Conservation (phyloP, 73 alveolate genomes). For the Paramecium caudatum region DNA sequence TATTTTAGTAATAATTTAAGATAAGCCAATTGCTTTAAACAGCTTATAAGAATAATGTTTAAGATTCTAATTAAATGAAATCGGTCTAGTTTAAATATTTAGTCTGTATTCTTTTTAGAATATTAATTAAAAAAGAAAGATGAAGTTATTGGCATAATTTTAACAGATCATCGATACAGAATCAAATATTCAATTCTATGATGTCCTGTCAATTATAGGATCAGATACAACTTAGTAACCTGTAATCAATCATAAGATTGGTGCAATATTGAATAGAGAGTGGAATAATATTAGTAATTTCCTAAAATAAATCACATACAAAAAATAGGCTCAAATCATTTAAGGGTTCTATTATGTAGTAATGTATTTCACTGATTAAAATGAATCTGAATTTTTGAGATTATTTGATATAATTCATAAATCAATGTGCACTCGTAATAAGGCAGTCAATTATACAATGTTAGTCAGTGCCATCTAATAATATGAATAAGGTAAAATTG, state of each 20-base stretch:
- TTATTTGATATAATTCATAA: background rate
- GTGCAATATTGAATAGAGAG: conserved; percentile 11
- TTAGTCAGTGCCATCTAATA: background rate
- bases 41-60: conserved; percentile 1
- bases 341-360: conserved; percentile 35
- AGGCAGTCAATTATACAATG: conserved; percentile 20
- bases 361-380: conserved; percentile 25
- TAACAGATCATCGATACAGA: conserved; percentile 13
- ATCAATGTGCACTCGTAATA: conserved; percentile 51
- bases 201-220: background rate
- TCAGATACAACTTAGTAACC: background rate
- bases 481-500: background rate
- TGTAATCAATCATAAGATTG: background rate
- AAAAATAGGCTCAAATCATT: background rate
- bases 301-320: background rate
- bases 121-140: background rate
- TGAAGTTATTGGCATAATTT: conserved; percentile 10
- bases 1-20: background rate
- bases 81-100: background rate
- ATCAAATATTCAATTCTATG: conserved; percentile 22
- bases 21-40: background rate
- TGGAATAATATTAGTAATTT: conserved; percentile 46
- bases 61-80: conserved; percentile 25
- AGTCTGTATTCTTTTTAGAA: conserved; percentile 43
- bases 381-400: conserved; percentile 46